Conservation (phyloP, 495 filamentous ascomycete species). For the Glonium stellatum region DNA sequence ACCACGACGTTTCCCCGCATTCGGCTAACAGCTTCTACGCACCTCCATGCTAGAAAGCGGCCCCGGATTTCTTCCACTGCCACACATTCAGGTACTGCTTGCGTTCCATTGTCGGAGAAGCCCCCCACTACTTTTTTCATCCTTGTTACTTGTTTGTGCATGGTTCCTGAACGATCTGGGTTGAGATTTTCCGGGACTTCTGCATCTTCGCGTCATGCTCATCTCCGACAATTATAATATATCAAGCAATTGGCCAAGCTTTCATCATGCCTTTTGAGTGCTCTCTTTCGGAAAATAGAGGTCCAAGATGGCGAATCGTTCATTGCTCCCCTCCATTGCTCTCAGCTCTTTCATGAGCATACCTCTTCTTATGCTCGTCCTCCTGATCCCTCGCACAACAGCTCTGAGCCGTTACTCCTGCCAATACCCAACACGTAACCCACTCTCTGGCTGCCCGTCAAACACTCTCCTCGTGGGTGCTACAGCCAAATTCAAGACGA, state of each 20-base stretch:
- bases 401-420: constrained; percentile 16
- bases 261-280: neutral
- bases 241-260: neutral
- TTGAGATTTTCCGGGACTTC: neutral
- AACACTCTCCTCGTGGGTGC: constrained; percentile 46
- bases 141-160: neutral
- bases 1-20: neutral
- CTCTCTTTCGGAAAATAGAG: neutral
- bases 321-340: neutral
- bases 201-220: neutral
- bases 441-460: constrained; percentile 41
- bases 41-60: neutral
- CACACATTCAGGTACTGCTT: neutral
- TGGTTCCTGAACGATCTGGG: neutral
- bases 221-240: neutral
- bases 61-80: neutral
- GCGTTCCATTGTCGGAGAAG: neutral
- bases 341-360: neutral
- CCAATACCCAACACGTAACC: constrained; percentile 30
- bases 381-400: neutral
- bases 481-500: constrained; percentile 41
- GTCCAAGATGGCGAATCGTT: neutral
- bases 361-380: neutral
- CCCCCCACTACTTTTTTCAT: neutral
- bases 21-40: neutral